A percentile compares a stretch with the other conserved stretches of the same genome.
phyloP scores from a whole-genome alignment of 306 rosid genomes.

The Pueraria montana region DNA sequence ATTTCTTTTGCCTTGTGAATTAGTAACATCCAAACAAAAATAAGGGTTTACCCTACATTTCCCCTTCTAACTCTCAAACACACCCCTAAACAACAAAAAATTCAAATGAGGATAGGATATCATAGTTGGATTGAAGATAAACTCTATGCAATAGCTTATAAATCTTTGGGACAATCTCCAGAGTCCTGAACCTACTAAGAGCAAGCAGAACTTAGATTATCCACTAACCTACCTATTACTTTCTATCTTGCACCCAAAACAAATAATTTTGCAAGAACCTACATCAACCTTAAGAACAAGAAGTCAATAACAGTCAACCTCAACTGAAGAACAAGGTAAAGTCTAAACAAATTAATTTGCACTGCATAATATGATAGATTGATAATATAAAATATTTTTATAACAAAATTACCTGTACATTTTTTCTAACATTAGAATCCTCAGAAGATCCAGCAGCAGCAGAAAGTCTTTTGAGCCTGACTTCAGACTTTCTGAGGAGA shows the following conservation, averaged over 20 bases:
- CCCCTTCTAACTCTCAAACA: background rate
- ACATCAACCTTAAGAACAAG: constrained; percentile 23
- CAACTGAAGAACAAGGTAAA: background rate
- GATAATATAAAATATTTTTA: background rate
- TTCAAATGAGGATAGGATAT: background rate
- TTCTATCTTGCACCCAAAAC: background rate
- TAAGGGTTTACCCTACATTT: background rate
- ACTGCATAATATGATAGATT: background rate
- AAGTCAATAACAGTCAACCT: constrained; percentile 20
- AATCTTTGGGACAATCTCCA: background rate
- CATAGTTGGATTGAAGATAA: constrained; percentile 3
- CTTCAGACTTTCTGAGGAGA: constrained; percentile 73
- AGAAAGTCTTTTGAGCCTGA: constrained; percentile 67
- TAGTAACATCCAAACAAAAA: background rate
- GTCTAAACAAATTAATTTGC: constrained; percentile 11
- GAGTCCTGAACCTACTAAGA: background rate
- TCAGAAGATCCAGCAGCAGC: constrained; percentile 67
- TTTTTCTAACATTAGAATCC: constrained; percentile 75
- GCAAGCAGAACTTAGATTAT: constrained; percentile 12
- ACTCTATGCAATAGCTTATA: constrained; percentile 17
- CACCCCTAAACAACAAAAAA: constrained; percentile 9
- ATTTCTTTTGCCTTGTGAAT: constrained; percentile 5
- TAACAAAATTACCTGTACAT: constrained; percentile 72
- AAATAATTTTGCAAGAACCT: background rate
- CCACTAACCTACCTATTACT: constrained; percentile 6